These are phyloP conservation scores for Podospora conica DNA, from an alignment of 495 filamentous ascomycete genomes.

Conservation along the genomic window DNA sequence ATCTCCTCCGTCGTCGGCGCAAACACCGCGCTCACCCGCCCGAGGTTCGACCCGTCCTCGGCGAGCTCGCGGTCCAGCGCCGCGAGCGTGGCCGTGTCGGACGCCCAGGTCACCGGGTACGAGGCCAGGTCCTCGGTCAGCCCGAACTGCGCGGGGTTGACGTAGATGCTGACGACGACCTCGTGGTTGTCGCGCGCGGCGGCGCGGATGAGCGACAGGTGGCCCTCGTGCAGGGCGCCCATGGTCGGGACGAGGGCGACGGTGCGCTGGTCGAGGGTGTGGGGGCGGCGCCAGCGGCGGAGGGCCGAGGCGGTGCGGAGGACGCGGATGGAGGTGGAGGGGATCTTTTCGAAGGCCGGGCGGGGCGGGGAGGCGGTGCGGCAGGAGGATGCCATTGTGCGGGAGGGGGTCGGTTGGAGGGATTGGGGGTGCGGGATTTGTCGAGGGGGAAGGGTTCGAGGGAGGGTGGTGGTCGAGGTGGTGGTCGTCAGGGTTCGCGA, in stretches of 20 bases:
- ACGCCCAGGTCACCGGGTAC: conserved; percentile 87
- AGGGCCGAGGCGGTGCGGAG: conserved; percentile 67
- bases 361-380: background rate
- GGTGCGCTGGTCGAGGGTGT: conserved; percentile 60
- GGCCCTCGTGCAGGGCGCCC: conserved; percentile 90
- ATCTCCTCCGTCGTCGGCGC: conserved; percentile 75
- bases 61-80: conserved; percentile 65
- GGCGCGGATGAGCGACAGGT: conserved; percentile 78
- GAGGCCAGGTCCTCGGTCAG: conserved; percentile 77
- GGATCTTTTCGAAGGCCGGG: conserved; percentile 35
- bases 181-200: conserved; percentile 78
- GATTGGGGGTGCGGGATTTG: background rate
- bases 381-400: conserved; percentile 26
- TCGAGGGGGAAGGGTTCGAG: background rate
- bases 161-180: conserved; percentile 84
- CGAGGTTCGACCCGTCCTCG: conserved; percentile 47
- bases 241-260: conserved; percentile 93
- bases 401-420: conserved; percentile 7
- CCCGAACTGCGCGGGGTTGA: conserved; percentile 96
- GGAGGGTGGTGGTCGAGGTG: background rate
- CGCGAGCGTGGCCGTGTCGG: conserved; percentile 61
- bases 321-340: conserved; percentile 57
- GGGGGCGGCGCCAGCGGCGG: conserved; percentile 62
- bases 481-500: conserved; percentile 24
- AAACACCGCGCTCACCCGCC: conserved; percentile 76